These are phyloP conservation scores for Podospora sp. DNA, from an alignment of 495 filamentous ascomycete species.

Conservation along the genomic window DNA sequence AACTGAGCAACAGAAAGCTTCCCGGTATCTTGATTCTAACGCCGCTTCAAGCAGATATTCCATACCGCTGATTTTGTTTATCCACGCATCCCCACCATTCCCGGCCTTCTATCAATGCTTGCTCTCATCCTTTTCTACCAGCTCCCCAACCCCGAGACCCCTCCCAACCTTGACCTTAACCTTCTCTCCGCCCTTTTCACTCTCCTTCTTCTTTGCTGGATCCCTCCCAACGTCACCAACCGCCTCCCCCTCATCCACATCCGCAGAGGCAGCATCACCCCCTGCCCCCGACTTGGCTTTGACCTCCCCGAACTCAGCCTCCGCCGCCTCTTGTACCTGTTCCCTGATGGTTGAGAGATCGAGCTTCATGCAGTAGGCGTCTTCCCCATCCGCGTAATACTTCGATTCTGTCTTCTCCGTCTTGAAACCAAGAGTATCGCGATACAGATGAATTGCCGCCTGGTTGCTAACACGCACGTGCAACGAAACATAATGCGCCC, in stretches of 20 bases:
- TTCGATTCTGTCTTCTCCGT: slow-evolving; percentile 87
- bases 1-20: background rate
- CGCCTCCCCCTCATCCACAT: slow-evolving; percentile 48
- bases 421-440: slow-evolving; percentile 89
- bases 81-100: background rate
- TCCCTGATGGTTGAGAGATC: slow-evolving; percentile 68
- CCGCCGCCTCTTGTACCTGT: slow-evolving; percentile 46
- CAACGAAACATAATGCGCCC: slow-evolving; percentile 87
- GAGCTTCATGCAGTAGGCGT: slow-evolving; percentile 91
- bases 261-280: slow-evolving; percentile 16
- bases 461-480: slow-evolving; percentile 94
- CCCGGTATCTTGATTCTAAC: background rate
- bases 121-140: slow-evolving; percentile 80
- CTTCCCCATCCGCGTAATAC: slow-evolving; percentile 98
- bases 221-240: slow-evolving; percentile 50
- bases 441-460: slow-evolving; percentile 88
- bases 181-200: slow-evolving; percentile 23
- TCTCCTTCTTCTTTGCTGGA: slow-evolving; percentile 29
- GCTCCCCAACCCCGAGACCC: slow-evolving; percentile 76
- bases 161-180: slow-evolving; percentile 78
- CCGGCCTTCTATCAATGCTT: slow-evolving; percentile 34
- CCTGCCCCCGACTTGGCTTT: slow-evolving; percentile 21
- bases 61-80: background rate
- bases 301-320: slow-evolving; percentile 39
- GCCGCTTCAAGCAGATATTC: background rate